A percentile compares a stretch with the other conserved stretches of the same genome.
Evolutionary conservation across 1,284 basidiomycete genomes (phyloP).

Genomic region (Ustilago hordei): DNA sequence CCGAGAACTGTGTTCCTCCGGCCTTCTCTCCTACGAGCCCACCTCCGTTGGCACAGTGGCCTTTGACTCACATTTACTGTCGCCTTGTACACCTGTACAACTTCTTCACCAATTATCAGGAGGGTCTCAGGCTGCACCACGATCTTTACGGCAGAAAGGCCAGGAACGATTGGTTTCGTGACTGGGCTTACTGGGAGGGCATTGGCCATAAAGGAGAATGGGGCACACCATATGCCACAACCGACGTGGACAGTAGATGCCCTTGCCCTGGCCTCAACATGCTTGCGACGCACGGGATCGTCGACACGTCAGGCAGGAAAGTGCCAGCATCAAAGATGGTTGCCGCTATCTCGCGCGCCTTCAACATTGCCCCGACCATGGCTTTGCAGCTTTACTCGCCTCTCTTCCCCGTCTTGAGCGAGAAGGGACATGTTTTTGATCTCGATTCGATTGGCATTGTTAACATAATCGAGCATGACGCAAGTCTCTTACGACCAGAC

Average conservation of each 20-base stretch:
- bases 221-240: conserved; percentile 27
- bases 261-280: conserved; percentile 49
- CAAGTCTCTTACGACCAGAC: conserved; percentile 38
- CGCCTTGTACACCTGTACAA: conserved; percentile 41
- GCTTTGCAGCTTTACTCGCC: conserved; percentile 53
- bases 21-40: conserved; percentile 43
- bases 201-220: conserved; percentile 44
- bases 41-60: conserved; percentile 39
- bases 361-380: conserved; percentile 47
- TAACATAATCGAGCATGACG: conserved; percentile 49
- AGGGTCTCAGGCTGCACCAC: conserved; percentile 30
- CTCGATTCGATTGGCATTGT: conserved; percentile 28
- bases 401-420: conserved; percentile 36
- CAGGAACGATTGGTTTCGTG: conserved; percentile 46
- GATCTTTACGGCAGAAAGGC: conserved; percentile 33
- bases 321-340: conserved; percentile 41
- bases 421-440: conserved; percentile 26
- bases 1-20: conserved; percentile 34
- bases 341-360: conserved; percentile 33
- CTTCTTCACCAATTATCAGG: conserved; percentile 25
- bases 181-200: conserved; percentile 49
- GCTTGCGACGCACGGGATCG: conserved; percentile 40
- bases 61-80: conserved; percentile 43
- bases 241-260: conserved; percentile 31
- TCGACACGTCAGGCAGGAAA: conserved; percentile 27